A percentile compares a stretch with the other conserved stretches of the same genome.
Conservation (phyloP, 2,329 filamentous ascomycete species). For the Botryosphaeria dothidea region DNA sequence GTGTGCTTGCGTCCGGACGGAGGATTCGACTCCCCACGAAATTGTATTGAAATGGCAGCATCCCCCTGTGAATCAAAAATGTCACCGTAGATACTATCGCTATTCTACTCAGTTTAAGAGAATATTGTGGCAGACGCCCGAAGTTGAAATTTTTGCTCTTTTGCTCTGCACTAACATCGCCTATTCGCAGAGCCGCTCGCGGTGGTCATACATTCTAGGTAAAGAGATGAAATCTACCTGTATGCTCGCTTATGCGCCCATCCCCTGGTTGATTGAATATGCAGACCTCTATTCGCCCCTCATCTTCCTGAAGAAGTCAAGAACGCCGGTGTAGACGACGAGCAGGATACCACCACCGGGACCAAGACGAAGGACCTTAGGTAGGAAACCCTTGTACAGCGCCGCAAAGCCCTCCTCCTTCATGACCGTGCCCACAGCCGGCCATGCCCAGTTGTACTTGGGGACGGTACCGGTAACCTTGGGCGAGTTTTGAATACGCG, state of each 20-base stretch:
- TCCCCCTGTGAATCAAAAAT: too few relatives aligned
- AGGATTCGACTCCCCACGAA: too few relatives aligned
- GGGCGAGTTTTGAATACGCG: constrained; percentile 90
- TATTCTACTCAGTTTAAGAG: too few relatives aligned
- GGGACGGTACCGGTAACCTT: constrained; percentile 77
- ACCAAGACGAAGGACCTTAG: constrained; percentile 82
- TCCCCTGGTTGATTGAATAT: not conserved
- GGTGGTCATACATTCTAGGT: constrained; percentile 6
- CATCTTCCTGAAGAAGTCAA: constrained; percentile 87
- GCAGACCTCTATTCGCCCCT: constrained; percentile 38
- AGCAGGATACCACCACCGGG: constrained; percentile 74
- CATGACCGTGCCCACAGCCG: constrained; percentile 79
- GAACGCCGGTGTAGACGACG: constrained; percentile 83
- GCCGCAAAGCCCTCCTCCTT: constrained; percentile 91
- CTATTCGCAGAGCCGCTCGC: not conserved
- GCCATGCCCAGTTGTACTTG: constrained; percentile 99
- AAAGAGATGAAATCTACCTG: not conserved
- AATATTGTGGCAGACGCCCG: too few relatives aligned
- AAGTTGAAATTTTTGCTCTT: not conserved
- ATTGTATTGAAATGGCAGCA: too few relatives aligned
- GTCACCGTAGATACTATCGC: too few relatives aligned
- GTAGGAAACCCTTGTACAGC: constrained; percentile 96
- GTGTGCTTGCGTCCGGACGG: too few relatives aligned
- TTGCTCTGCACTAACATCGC: not conserved
- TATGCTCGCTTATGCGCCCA: constrained; percentile 11